Evolutionary conservation across 345 rosid species (phyloP).

Genomic region (Linum lewisii): DNA sequence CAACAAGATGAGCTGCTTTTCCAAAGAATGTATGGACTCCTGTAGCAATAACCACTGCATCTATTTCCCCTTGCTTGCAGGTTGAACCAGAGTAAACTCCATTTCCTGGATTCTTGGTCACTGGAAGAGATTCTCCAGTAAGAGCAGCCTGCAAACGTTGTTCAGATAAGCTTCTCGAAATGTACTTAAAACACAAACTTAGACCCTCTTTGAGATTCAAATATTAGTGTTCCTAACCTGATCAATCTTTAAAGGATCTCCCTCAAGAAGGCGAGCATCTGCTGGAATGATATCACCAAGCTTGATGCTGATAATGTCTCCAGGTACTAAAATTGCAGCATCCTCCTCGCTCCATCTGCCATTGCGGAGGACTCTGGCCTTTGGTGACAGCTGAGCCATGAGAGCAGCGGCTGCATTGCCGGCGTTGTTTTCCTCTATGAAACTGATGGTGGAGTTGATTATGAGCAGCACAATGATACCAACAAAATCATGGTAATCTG

Average conservation of each 20-base stretch:
- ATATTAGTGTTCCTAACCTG: too few species aligned
- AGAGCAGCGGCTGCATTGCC: slow-evolving; percentile 72
- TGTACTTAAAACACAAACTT: too few species aligned
- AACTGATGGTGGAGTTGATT: slow-evolving; percentile 57
- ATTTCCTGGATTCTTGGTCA: slow-evolving; percentile 26
- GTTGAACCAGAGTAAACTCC: slow-evolving; percentile 34
- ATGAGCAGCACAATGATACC: slow-evolving; percentile 35
- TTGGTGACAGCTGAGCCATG: slow-evolving; percentile 64
- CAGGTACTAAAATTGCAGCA: slow-evolving; percentile 55
- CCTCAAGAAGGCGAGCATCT: slow-evolving; percentile 64
- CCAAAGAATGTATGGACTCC: slow-evolving; percentile 34
- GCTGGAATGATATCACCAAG: slow-evolving; percentile 62
- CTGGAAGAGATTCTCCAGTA: slow-evolving; percentile 50
- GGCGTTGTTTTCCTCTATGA: slow-evolving; percentile 59
- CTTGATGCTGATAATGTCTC: too few species aligned
- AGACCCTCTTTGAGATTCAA: too few species aligned
- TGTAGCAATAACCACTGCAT: slow-evolving; percentile 31
- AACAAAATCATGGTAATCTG: slow-evolving; percentile 50
- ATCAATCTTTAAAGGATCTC: slow-evolving; percentile 67
- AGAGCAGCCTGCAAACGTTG: slow-evolving; percentile 59
- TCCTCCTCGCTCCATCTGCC: slow-evolving; percentile 67
- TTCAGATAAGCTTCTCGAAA: too few species aligned
- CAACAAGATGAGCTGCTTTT: slow-evolving; percentile 39
- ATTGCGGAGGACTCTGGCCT: slow-evolving; percentile 49
- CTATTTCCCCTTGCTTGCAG: slow-evolving; percentile 39